phyloP scores from a whole-genome alignment of 2,329 filamentous ascomycete species.

The Neophaeococcomyces mojaviensis region DNA sequence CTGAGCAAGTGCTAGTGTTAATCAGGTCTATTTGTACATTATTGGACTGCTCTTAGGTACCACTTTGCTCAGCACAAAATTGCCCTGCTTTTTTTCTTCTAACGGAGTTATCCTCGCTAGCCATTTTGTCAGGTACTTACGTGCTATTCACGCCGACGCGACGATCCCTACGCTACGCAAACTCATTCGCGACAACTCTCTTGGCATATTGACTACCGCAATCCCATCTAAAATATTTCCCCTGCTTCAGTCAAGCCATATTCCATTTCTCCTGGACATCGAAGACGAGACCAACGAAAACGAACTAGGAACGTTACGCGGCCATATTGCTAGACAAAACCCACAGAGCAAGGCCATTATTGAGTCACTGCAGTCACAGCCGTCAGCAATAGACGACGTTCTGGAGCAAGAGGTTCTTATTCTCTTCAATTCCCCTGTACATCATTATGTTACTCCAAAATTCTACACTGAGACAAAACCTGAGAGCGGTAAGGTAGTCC shows the following conservation, averaged over 20 bases:
- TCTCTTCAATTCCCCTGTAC: conserved; percentile 51
- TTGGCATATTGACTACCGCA: conserved; percentile 57
- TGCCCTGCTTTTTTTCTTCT: too few species aligned
- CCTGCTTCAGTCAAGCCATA: conserved; percentile 52
- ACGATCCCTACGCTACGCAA: conserved; percentile 43
- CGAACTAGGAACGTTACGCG: conserved; percentile 43
- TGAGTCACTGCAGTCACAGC: conserved; percentile 30
- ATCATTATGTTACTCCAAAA: conserved; percentile 62
- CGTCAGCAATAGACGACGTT: conserved; percentile 10
- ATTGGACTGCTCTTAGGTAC: too few species aligned
- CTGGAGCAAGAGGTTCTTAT: conserved; percentile 51
- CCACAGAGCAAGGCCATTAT: conserved; percentile 57
- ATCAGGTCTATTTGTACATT: too few species aligned
- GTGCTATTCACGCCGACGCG: conserved; percentile 45
- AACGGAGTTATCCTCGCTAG: too few species aligned
- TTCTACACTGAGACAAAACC: conserved; percentile 63
- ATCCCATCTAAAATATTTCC: conserved; percentile 44
- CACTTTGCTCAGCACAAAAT: too few species aligned
- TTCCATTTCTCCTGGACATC: conserved; percentile 53
- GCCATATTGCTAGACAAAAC: conserved; percentile 57
- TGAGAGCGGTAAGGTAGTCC: conserved; percentile 56
- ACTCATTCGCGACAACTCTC: conserved; percentile 53
- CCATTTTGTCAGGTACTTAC: too few species aligned
- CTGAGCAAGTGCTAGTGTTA: too few species aligned
- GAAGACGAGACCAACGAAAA: conserved; percentile 31